Evolutionary conservation across 1,284 basidiomycete species (phyloP), one percentile per base, ranked within the genome.

Genomic region (Flammula alnicola): DNA sequence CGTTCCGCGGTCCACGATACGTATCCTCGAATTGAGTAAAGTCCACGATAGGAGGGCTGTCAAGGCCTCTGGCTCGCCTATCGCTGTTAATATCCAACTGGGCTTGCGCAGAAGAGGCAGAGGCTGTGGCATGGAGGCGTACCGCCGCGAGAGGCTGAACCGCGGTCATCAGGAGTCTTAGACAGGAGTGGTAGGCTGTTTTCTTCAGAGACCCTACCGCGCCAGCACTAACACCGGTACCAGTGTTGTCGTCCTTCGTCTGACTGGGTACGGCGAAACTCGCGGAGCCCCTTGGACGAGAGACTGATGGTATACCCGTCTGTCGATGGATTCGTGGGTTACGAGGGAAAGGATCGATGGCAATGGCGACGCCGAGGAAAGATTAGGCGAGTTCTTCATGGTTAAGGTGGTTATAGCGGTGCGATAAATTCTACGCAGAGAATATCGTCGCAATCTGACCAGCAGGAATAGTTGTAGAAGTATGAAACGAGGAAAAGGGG

Each of bases 11-110:
- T 5, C 47, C 50, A 12, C 57, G 57, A 39, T 61, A 63, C 9
- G 48, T 56, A 16, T 60, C 59, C 25, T 59, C 59, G 27, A 62
- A 62, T 19, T 20, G 44, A 2, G 57, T 60, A 38, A 60, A 62
- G 40, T 62, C 61, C 17, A 60, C 44, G n/a, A 62, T 51, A 1
- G 61, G 61, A 37, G 59, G 61, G 29, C 57, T 61, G 5, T 11
- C 42, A 14, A 27, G n/a, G 17, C 3, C 22, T 14, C 8, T 31
- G 3, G 8, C 5, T 8, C 12, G 42, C 19, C 11, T 25, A 8
- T 29, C 14, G 14, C 12, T 17, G n/a, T 8, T 25, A 16, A 32
- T 6, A 22, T 25, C 5, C 8, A 12, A 17, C 23, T 23, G 3
- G 10, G 23, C 19, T 20, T 36, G 38, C 12, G 7, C n/a, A 14